Evolutionary conservation across 805 yeast species (phyloP).

Genomic region (Wickerhamiella sergipiensis): DNA sequence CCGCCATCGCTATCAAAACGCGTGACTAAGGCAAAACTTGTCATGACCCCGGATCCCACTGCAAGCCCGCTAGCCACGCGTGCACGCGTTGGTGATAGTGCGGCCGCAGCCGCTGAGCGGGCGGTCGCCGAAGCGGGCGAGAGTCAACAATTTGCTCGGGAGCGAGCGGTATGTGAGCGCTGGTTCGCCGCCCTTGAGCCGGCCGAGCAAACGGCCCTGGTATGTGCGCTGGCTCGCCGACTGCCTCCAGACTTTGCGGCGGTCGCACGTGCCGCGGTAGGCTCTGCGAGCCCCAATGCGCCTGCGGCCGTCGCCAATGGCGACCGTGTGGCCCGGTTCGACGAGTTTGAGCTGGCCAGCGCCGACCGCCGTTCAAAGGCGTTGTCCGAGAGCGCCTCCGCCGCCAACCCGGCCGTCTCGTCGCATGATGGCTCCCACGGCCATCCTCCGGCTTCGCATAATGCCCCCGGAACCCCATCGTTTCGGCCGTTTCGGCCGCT

Average conservation of each 20-base stretch:
- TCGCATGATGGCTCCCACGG: not conserved
- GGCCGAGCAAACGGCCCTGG: conserved; percentile 28
- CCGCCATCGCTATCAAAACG: conserved; percentile 6
- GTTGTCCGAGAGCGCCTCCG: not conserved
- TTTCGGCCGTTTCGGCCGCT: not conserved
- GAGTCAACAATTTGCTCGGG: conserved; percentile 23
- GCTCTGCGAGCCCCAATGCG: not conserved
- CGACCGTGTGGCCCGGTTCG: not conserved
- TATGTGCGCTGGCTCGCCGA: conserved; percentile 21
- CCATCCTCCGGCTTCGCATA: not conserved
- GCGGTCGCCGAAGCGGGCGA: conserved; percentile 21
- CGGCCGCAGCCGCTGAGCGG: conserved; percentile 21
- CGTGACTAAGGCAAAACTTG: conserved; percentile 1
- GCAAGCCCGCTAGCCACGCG: conserved; percentile 20
- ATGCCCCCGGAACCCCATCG: not conserved
- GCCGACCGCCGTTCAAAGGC: not conserved
- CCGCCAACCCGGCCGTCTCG: too few relatives aligned
- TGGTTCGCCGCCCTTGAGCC: conserved; percentile 29
- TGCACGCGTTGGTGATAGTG: conserved; percentile 4
- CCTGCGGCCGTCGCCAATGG: not conserved
- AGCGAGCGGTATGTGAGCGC: conserved; percentile 22
- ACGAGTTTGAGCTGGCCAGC: not conserved
- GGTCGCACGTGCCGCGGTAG: not conserved
- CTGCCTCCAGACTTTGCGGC: not conserved
- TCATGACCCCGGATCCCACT: conserved; percentile 16